These are phyloP conservation scores for Raphanus hybrid DNA, from an alignment of 441 rosid genomes.

Conservation along the genomic window DNA sequence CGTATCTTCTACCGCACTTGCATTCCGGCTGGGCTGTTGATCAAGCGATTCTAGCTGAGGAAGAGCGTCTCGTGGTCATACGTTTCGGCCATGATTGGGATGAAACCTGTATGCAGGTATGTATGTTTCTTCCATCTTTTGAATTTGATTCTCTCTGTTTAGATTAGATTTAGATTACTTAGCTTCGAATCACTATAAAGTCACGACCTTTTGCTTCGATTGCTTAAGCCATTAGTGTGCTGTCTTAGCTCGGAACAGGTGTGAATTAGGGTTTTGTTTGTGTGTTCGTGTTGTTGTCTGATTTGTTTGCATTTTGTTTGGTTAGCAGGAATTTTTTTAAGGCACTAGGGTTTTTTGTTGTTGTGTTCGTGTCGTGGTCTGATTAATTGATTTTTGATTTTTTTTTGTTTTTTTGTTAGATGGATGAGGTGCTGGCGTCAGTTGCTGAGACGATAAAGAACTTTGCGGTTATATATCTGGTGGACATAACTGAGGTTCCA, in stretches of 20 bases:
- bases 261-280: not conserved
- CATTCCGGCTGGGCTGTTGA: constrained; percentile 97
- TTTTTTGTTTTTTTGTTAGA: constrained; percentile 44
- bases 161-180: not conserved
- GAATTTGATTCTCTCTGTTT: not conserved
- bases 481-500: constrained; percentile 90
- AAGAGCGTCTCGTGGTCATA: constrained; percentile 82
- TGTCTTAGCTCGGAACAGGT: constrained; percentile 5
- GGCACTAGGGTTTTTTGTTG: not conserved
- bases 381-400: not conserved
- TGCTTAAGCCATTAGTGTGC: constrained; percentile 10
- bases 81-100: constrained; percentile 96
- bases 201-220: not conserved
- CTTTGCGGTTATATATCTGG: constrained; percentile 93
- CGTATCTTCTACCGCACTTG: constrained; percentile 83
- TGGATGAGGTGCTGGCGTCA: constrained; percentile 94
- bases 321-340: too few relatives aligned
- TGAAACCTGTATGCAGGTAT: constrained; percentile 93
- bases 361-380: not conserved
- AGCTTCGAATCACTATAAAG: not conserved
- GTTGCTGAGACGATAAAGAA: constrained; percentile 96
- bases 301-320: not conserved
- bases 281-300: not conserved
- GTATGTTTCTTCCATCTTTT: not conserved
- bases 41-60: constrained; percentile 84